Evolutionary conservation across 495 filamentous ascomycete genomes (phyloP), one percentile per base, ranked within the genome.

Genomic region (Lophiostoma macrostomum): DNA sequence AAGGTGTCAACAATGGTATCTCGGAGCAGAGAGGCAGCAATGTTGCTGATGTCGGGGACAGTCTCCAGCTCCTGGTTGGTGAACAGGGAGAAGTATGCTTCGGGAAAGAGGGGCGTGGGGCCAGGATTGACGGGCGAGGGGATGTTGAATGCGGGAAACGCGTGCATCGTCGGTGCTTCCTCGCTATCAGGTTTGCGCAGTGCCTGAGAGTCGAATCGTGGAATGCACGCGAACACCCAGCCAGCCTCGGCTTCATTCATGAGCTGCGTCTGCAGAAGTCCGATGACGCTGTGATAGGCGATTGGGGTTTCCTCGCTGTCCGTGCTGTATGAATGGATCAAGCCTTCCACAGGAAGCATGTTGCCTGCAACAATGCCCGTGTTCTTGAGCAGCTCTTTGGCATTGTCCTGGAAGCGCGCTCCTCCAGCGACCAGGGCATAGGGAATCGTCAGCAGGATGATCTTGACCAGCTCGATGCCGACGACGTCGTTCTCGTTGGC

Each of bases 61-160:
- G 93, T 96, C 72, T 95, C 88, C 28, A 95, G 73, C 7, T 96
- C 91, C 62, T 95, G 91, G 60, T 87, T 77, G 2, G 81, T 80
- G 60, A 91, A 99, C 16, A 96, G 87, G 1, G 93, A 99, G 67
- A 95, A 85, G 69, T 87, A 96, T 14, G 95, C 76, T 69, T 97
- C 93, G 0, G 93, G 94, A 68, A 95, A 90, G 22, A 95, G 75
- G 6, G 88, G 77, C 28, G 81, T 83, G 2, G 82, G 70, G 13
- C 91, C 93, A 12, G 86, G 74, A 40, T 76, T 75, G 27, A 95
- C 85, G 10, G 86, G 80, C 29, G 82, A 76, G 0, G 93, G 90
- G 37, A 97, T 75, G 3, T 62, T 71, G 56, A 96, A 82, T 16
- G 76, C 54, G 4, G 91, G 93, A 52, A 97, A 81, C 19, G 78